These are phyloP conservation scores for Eucommia ulmoides DNA, from an alignment of 257 asterid genomes.

Conservation along the genomic window DNA sequence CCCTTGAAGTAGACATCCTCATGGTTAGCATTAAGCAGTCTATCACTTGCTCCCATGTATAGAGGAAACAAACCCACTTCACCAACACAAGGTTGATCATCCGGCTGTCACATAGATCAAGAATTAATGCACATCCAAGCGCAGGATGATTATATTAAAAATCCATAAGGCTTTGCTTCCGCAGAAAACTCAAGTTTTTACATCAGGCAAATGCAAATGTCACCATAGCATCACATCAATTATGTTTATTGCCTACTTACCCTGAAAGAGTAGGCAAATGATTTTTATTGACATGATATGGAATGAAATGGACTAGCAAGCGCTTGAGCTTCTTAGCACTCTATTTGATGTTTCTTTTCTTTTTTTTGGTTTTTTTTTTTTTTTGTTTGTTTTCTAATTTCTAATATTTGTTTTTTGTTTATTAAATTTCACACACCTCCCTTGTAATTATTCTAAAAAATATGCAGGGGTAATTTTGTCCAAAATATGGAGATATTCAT, in stretches of 20 bases:
- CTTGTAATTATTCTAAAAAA: too few relatives aligned
- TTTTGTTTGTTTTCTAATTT: too few relatives aligned
- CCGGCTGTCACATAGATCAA: constrained; percentile 37
- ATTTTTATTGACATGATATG: neutral
- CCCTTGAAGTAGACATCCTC: constrained; percentile 81
- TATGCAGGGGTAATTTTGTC: too few relatives aligned
- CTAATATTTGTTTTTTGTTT: too few relatives aligned
- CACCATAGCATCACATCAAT: neutral
- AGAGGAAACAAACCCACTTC: constrained; percentile 75
- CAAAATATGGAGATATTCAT: too few relatives aligned
- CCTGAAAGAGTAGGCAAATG: neutral
- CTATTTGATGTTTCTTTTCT: too few relatives aligned
- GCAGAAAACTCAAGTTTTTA: neutral
- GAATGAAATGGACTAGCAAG: too few relatives aligned
- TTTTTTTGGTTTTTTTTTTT: too few relatives aligned
- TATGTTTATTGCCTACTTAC: neutral
- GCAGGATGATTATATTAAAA: neutral
- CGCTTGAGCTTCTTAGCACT: too few relatives aligned
- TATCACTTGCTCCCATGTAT: constrained; percentile 72
- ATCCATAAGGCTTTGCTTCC: neutral
- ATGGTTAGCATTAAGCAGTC: constrained; percentile 77
- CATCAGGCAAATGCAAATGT: too few relatives aligned
- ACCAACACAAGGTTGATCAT: constrained; percentile 67
- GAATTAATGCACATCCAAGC: neutral
- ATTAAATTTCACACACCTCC: too few relatives aligned